Conservation (phyloP, 164 flowering plant genomes). For the Tetracentron sinense region DNA sequence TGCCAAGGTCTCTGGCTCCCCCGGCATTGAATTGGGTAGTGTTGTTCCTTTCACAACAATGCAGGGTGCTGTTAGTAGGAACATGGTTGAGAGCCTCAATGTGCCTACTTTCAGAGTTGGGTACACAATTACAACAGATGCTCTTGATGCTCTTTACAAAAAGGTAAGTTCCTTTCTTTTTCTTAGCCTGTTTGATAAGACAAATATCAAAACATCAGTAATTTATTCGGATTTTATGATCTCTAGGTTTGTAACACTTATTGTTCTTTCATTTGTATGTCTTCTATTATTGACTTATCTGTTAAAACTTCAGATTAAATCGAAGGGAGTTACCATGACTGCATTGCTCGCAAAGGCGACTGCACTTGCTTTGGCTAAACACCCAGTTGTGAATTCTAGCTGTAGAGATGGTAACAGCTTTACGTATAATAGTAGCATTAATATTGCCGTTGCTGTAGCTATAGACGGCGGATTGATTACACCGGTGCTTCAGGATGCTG, state of each 20-base stretch:
- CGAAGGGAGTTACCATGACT: slow-evolving; percentile 98
- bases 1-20: slow-evolving; percentile 16
- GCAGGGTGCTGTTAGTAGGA: slow-evolving; percentile 92
- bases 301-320: slow-evolving; percentile 51
- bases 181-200: too few relatives aligned
- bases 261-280: slow-evolving; percentile 4
- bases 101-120: slow-evolving; percentile 97
- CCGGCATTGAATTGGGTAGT: slow-evolving; percentile 42
- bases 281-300: neutral
- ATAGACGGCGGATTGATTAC: slow-evolving; percentile 96
- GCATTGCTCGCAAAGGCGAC: slow-evolving; percentile 97
- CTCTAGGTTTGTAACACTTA: neutral
- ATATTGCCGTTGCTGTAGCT: slow-evolving; percentile 96
- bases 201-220: too few relatives aligned
- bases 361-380: slow-evolving; percentile 86
- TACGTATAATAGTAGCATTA: slow-evolving; percentile 83
- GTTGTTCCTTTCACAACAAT: slow-evolving; percentile 82
- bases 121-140: slow-evolving; percentile 82
- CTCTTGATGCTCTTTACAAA: slow-evolving; percentile 85
- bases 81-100: slow-evolving; percentile 83
- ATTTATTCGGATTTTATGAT: too few relatives aligned
- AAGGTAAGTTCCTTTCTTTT: slow-evolving; percentile 42
- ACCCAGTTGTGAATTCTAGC: slow-evolving; percentile 86
- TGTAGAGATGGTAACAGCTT: slow-evolving; percentile 97
- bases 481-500: slow-evolving; percentile 97